Evolutionary conservation across 306 rosid species (phyloP).

Genomic region (Vigna reflexopilosa): DNA sequence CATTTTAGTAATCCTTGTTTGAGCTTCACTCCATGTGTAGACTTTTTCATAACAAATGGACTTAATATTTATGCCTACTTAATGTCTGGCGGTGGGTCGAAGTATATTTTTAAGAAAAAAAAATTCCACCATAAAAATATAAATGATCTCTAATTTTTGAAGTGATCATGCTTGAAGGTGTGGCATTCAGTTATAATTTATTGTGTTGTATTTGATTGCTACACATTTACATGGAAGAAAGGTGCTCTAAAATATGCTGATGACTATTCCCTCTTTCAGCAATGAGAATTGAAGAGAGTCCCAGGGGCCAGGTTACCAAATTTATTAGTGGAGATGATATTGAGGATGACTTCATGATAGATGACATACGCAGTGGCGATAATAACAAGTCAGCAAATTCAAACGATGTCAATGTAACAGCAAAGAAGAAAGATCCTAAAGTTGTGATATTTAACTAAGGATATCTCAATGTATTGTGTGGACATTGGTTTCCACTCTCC

Average conservation of each 20-base stretch:
- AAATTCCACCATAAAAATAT: background rate
- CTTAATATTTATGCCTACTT: constrained; percentile 8
- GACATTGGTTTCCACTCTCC: constrained; percentile 28
- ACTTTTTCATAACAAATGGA: background rate
- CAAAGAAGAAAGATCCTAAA: constrained; percentile 74
- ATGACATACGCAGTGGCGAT: constrained; percentile 45
- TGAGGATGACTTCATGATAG: constrained; percentile 76
- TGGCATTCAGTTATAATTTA: constrained; percentile 22
- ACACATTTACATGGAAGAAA: background rate
- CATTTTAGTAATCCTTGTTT: constrained; percentile 20
- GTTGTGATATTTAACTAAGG: constrained; percentile 70
- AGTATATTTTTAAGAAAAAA: constrained; percentile 1
- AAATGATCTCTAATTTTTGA: background rate
- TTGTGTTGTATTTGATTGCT: background rate
- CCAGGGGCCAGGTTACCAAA: constrained; percentile 61
- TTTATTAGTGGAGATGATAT: constrained; percentile 87
- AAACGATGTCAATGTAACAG: constrained; percentile 48
- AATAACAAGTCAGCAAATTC: constrained; percentile 49
- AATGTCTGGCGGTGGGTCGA: constrained; percentile 4
- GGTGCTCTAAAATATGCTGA: constrained; percentile 20
- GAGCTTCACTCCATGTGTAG: constrained; percentile 12
- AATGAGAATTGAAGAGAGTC: constrained; percentile 46
- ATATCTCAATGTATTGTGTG: constrained; percentile 18
- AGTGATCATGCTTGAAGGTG: background rate
- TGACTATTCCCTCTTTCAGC: constrained; percentile 54